Evolutionary conservation across 1,139 yeast species (phyloP).

Genomic region (Taphrina communis): DNA sequence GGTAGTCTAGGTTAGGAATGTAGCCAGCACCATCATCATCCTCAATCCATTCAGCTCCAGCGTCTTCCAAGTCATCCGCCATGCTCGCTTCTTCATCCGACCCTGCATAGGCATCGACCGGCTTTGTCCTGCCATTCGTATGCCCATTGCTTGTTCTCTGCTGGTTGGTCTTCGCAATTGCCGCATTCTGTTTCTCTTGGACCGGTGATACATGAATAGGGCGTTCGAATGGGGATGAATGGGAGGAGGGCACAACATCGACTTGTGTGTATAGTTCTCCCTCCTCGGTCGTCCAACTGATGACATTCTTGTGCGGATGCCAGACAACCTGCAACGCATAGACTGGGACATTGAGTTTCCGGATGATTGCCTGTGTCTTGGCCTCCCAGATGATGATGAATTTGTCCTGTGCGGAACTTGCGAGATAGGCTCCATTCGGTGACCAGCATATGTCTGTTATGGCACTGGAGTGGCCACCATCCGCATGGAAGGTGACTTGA

Average conservation of each 20-base stretch:
- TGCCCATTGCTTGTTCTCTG: conserved; percentile 28
- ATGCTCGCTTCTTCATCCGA: conserved; percentile 49
- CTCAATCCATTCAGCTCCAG: conserved; percentile 56
- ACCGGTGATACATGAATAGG: conserved; percentile 45
- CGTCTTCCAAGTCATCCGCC: conserved; percentile 44
- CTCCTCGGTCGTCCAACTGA: conserved; percentile 51
- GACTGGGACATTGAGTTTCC: conserved; percentile 44
- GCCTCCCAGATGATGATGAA: conserved; percentile 64
- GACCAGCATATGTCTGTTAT: conserved; percentile 65
- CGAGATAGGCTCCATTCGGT: conserved; percentile 65
- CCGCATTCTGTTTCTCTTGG: conserved; percentile 40
- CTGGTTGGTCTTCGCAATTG: conserved; percentile 49
- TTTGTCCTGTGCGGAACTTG: conserved; percentile 59
- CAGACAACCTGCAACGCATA: conserved; percentile 48
- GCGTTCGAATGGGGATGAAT: conserved; percentile 42
- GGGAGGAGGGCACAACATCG: conserved; percentile 42
- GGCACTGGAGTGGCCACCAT: conserved; percentile 52
- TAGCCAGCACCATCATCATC: conserved; percentile 66
- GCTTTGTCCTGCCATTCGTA: conserved; percentile 46
- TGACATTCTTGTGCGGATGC: conserved; percentile 52
- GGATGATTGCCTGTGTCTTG: conserved; percentile 45
- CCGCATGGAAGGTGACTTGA: conserved; percentile 38
- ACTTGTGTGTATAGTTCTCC: conserved; percentile 51
- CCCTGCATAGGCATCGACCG: background rate
- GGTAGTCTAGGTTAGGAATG: conserved; percentile 47